Base-by-base conservation (phyloP, 2,329 filamentous ascomycete genomes). In the Nothophoma quercina region DNA sequence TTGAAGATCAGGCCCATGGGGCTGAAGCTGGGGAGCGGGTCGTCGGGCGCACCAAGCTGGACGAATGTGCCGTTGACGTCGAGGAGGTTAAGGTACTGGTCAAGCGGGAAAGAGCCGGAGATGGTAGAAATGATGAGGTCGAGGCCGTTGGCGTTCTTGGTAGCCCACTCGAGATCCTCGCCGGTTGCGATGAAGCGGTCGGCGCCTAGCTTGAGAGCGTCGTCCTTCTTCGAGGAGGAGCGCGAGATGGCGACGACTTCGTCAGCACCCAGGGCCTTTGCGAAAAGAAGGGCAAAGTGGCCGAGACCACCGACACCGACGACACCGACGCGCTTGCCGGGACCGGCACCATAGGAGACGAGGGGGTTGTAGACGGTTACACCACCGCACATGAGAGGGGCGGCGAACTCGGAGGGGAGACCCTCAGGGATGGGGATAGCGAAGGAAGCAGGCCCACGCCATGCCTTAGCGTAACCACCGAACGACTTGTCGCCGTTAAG, bases 361-460 rank as follows among this genome's bases (percentile, higher is more conserved):
- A 96, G 81, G 1, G 91, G 91, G 57, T 84, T 88, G 79, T 88
- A 96, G 33, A 86, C 85, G 1, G 91, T 95, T 55, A 95, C 81
- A 59, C 91, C 91, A 28, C 89, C 91, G 74, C 91, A 96, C 64
- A 95, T 82, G 86, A 93, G 90, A 5, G 89, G 89, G 1, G 89
- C 90, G 1, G 87, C 89, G 43, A 85, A 75, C 42, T 73, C 75
- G 30, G 72, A 78, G 51, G 77, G 69, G 32, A 95, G 82, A 39
- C 80, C 84, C n/a, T 91, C 89, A 15, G 91, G 91, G 58, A 96
- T 93, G 59, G 87, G 87, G 69, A 85, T 83, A 8, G 80, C 81
- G 69, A 83, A 93, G 75, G 90, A 86, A 74, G 91, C 88, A 74
- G 93, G 89, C 1, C 86, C 85, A 55, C 88, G 82, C 41, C 90